phyloP scores from a whole-genome alignment of 164 flowering plant genomes.

The Tetracentron sinense region DNA sequence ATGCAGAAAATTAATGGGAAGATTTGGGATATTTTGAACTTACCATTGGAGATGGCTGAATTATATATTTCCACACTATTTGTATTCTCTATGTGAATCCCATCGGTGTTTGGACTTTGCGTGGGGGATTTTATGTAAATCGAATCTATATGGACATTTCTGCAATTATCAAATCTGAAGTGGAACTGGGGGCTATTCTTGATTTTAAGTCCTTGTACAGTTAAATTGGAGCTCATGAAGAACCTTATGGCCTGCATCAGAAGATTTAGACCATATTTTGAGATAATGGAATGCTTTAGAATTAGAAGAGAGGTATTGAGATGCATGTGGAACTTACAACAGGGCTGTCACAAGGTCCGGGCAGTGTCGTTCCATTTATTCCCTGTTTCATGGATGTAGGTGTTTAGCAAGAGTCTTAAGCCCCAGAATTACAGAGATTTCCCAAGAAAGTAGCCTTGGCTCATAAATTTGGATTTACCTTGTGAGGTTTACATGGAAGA shows the following conservation, averaged over 20 bases:
- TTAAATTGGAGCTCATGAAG: slow-evolving; percentile 67
- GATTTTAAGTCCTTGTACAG: slow-evolving; percentile 56
- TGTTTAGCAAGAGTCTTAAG: not conserved
- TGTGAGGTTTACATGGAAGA: slow-evolving; percentile 88
- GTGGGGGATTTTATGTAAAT: slow-evolving; percentile 58
- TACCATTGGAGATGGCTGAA: slow-evolving; percentile 66
- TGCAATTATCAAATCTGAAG: slow-evolving; percentile 66
- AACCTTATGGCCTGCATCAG: slow-evolving; percentile 67
- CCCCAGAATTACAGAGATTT: too few relatives aligned
- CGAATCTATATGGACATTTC: slow-evolving; percentile 47
- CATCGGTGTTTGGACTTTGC: slow-evolving; percentile 86
- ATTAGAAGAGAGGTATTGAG: not conserved
- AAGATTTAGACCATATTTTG: slow-evolving; percentile 5
- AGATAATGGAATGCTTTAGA: not conserved
- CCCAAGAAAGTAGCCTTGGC: too few relatives aligned
- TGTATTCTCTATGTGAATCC: slow-evolving; percentile 76
- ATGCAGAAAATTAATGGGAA: too few relatives aligned
- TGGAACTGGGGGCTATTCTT: slow-evolving; percentile 82
- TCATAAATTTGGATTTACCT: too few relatives aligned
- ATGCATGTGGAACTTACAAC: slow-evolving; percentile 45
- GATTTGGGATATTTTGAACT: slow-evolving; percentile 4
- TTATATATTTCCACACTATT: slow-evolving; percentile 54
- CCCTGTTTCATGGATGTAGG: slow-evolving; percentile 40
- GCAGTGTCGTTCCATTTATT: slow-evolving; percentile 47
- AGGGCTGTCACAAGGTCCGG: slow-evolving; percentile 93